phyloP scores from a whole-genome alignment of 257 asterid genomes.

The Asclepias syriaca region DNA sequence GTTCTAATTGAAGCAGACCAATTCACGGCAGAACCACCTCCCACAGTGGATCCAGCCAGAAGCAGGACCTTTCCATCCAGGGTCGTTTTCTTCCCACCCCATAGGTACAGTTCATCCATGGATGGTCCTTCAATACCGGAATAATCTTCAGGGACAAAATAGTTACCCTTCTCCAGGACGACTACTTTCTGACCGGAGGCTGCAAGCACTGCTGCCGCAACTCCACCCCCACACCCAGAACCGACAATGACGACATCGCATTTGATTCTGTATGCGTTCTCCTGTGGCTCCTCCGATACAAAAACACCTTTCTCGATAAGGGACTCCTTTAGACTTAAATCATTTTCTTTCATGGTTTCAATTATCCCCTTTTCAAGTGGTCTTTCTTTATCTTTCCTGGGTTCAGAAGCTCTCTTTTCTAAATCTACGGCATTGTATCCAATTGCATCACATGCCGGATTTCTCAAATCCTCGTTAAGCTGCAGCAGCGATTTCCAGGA shows the following conservation, averaged over 20 bases:
- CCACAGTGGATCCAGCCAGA: constrained; percentile 68
- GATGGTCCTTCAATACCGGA: constrained; percentile 90
- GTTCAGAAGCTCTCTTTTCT: constrained; percentile 13
- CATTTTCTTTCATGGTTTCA: constrained; percentile 44
- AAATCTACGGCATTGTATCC: constrained; percentile 46
- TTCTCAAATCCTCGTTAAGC: constrained; percentile 57
- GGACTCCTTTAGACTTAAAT: constrained; percentile 48
- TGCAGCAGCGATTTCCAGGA: constrained; percentile 36
- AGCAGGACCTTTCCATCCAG: constrained; percentile 68
- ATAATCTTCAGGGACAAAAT: constrained; percentile 67
- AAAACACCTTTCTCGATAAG: constrained; percentile 46
- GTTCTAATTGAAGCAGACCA: constrained; percentile 88
- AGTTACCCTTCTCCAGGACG: constrained; percentile 78
- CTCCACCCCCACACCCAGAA: constrained; percentile 91
- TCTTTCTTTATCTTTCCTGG: constrained; percentile 34
- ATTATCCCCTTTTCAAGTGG: constrained; percentile 74
- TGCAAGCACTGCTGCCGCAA: constrained; percentile 77
- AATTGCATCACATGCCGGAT: constrained; percentile 70
- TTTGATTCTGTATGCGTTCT: constrained; percentile 30
- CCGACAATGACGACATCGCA: constrained; percentile 91
- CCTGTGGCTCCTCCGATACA: constrained; percentile 34
- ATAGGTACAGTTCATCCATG: constrained; percentile 50
- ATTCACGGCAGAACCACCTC: constrained; percentile 75
- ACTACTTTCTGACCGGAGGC: constrained; percentile 69
- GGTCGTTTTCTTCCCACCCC: constrained; percentile 61